Base-by-base conservation (phyloP, 306 rosid genomes). In the Vigna trinervia region DNA sequence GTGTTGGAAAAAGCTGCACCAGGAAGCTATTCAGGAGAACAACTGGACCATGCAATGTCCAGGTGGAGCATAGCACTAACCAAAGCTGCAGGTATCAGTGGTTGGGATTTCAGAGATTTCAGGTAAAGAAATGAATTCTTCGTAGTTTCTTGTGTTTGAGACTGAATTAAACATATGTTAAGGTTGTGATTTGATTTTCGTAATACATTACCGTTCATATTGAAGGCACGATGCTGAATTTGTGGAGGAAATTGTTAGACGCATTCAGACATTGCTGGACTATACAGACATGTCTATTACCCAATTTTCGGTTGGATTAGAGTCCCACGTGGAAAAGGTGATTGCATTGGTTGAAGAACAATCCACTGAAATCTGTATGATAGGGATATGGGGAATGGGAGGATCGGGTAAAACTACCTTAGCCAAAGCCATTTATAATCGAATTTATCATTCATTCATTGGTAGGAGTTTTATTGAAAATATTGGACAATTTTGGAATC, bases 371-470 rank as follows among this genome's bases (percentile, higher is more conserved):
- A 69, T 41, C 10, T 30, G 51, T 43, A 3, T 53, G 0, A 1
- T 73, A 26, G 83, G 83, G 14, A 73, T 80, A 0, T 80, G 83
- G 69, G 83, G 83, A 0, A 80, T 80, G 79, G 79, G 79, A 1
- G 79, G 83, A 13, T 26, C 0, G 1, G 78, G 69, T 5, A 74
- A 74, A 61, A 59, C 78, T 0, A 59, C 46, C 47, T 3, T 8
- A 2, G 78, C 69, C 32, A 74, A 74, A 60, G 58, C 0, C 7
- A 11, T 74, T 20, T 74, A 74, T 20, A 59, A 74, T 59, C 1
- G 10, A 41, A 43, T 58, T 15, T 12, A 28, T n/a, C 30, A 8
- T 2, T 0, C 0, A 2, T 74, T 74, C 7, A 32, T 34, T 34
- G 38, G 38, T 5, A 34, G 5, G 38, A 43, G 56, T 50, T 50